Evolutionary conservation across 805 yeast species (phyloP), one percentile per base, ranked within the genome.

Genomic region (Geotrichum ghanense): DNA sequence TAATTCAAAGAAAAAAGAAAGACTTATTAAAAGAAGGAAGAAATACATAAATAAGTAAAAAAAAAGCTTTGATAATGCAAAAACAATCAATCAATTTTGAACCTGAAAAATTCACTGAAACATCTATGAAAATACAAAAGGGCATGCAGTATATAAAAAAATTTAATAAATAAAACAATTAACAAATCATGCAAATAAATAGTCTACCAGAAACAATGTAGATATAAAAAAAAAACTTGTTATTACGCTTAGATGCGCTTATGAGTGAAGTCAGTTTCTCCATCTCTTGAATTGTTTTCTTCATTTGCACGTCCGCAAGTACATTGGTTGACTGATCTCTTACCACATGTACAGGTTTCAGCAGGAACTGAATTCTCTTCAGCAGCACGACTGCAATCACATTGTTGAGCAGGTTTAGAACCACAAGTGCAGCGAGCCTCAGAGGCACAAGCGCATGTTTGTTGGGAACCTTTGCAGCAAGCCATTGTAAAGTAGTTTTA

Each of bases 371-470:
- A 71, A 59, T 77, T 77, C 64, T 77, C 83, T 43, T 56, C 61
- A 22, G 71, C 54, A 42, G 82, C 74, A 57, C 69, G 70, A 47
- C 66, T 64, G 66, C 83, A 77, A 63, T 62, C 68, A 60, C 83
- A 77, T 50, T 73, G 63, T 56, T 72, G 70, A 48, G 82, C 83
- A 34, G 82, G 78, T 52, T 71, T 70, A 48, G 73, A 69, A 17
- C 79, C 80, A 63, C 83, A 77, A 22, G 83, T 76, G 65, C 83
- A 77, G 53, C 76, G 74, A 53, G 82, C 79, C 53, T 74, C 75
- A 50, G 72, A 61, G 55, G 83, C 81, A 58, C 82, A 77, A 56
- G 74, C 71, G 61, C 82, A 77, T 9, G 37, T n/a, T 6, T 31
- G 12, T 6, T 16, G 6, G 16, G 37, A 31, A 31, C 37, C 37